Conservation (phyloP, 345 rosid species). For the Orychophragmus violaceus region DNA sequence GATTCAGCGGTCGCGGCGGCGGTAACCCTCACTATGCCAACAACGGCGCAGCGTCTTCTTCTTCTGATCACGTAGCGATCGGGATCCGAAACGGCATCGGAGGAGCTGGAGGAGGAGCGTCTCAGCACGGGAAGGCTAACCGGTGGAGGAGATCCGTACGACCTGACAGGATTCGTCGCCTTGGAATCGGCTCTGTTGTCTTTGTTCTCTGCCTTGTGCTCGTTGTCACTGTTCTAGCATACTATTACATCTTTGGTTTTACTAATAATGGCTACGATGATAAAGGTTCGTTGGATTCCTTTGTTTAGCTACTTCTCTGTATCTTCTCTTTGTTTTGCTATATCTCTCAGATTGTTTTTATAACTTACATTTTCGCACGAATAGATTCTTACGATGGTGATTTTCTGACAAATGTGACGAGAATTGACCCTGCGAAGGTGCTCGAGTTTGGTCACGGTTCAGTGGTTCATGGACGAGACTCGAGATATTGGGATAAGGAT, state of each 20-base stretch:
- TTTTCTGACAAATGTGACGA: conserved; percentile 83
- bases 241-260: conserved; percentile 48
- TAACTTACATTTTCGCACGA: neutral
- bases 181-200: conserved; percentile 42
- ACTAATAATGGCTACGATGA: conserved; percentile 21
- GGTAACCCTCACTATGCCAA: conserved; percentile 28
- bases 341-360: neutral
- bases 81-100: conserved; percentile 43
- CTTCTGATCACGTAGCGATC: conserved; percentile 55
- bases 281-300: conserved; percentile 34
- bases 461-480: conserved; percentile 66
- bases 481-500: conserved; percentile 91
- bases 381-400: conserved; percentile 40
- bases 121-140: conserved; percentile 42
- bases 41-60: conserved; percentile 37
- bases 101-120: conserved; percentile 11
- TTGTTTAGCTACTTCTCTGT: neutral
- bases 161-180: conserved; percentile 45
- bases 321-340: neutral
- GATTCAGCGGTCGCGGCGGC: conserved; percentile 32
- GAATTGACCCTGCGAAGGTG: conserved; percentile 44
- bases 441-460: conserved; percentile 75
- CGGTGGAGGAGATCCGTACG: conserved; percentile 63
- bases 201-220: conserved; percentile 52
- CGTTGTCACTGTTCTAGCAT: conserved; percentile 53